These are phyloP conservation scores for Apiotrichum sp. DNA, from an alignment of 1,284 basidiomycete genomes.

Conservation along the genomic window DNA sequence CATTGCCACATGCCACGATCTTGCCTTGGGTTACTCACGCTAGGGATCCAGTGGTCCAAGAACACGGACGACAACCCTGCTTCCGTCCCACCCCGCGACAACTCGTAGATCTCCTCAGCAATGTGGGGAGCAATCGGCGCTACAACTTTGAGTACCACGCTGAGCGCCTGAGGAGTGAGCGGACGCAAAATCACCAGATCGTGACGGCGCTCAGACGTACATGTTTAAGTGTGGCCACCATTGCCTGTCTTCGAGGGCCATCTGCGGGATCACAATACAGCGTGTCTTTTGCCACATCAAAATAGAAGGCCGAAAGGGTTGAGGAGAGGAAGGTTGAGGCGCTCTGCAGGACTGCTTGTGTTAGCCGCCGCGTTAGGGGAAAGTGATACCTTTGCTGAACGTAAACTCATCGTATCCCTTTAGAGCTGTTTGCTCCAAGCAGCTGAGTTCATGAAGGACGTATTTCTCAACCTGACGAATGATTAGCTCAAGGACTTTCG, in stretches of 20 bases:
- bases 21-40: conserved; percentile 48
- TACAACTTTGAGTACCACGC: conserved; percentile 63
- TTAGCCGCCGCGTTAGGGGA: conserved; percentile 49
- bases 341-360: conserved; percentile 47
- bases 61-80: conserved; percentile 52
- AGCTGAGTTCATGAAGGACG: conserved; percentile 75
- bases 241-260: conserved; percentile 57
- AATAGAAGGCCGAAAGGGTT: conserved; percentile 63
- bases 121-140: conserved; percentile 88
- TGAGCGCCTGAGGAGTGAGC: conserved; percentile 56
- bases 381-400: conserved; percentile 76
- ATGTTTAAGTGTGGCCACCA: conserved; percentile 67
- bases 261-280: conserved; percentile 67
- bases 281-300: conserved; percentile 85
- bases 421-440: conserved; percentile 61
- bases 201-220: conserved; percentile 47
- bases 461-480: conserved; percentile 66
- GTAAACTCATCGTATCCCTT: conserved; percentile 69
- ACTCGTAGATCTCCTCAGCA: conserved; percentile 77
- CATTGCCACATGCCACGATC: not conserved
- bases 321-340: conserved; percentile 47
- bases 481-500: not conserved
- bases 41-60: conserved; percentile 55
- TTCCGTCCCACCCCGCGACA: not conserved
- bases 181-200: too few relatives aligned